These are phyloP conservation scores for Neofusicoccum sp. DNA, from an alignment of 2,329 filamentous ascomycete genomes.

Conservation along the genomic window DNA sequence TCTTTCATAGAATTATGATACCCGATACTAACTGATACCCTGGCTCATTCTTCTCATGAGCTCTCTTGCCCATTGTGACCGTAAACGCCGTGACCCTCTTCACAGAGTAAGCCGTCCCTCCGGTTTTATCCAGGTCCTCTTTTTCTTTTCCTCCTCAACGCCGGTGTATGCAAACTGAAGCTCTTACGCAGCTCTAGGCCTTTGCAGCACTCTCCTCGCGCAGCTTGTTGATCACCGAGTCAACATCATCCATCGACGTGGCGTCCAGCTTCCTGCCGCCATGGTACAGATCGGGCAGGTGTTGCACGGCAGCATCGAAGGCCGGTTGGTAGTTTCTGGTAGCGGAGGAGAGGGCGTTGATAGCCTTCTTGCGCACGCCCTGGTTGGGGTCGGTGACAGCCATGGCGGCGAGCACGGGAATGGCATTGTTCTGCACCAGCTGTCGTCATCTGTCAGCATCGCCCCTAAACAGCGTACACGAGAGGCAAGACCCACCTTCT, in stretches of 20 bases:
- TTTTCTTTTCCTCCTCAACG: constrained; percentile 14
- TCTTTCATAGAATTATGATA: constrained; percentile 17
- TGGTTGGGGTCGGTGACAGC: constrained; percentile 61
- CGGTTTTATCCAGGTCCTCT: background rate
- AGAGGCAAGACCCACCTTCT: constrained; percentile 53
- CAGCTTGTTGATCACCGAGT: constrained; percentile 70
- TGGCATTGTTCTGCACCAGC: constrained; percentile 63
- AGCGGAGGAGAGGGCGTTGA: constrained; percentile 84
- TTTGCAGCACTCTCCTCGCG: constrained; percentile 45
- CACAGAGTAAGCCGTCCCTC: background rate
- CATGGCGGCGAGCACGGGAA: constrained; percentile 70
- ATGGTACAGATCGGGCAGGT: constrained; percentile 64
- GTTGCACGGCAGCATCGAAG: constrained; percentile 66
- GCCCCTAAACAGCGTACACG: constrained; percentile 15
- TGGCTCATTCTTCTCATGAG: background rate
- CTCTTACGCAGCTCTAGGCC: background rate
- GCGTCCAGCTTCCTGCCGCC: constrained; percentile 65
- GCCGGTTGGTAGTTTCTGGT: constrained; percentile 87
- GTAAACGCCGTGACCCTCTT: constrained; percentile 6
- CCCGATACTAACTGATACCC: constrained; percentile 9
- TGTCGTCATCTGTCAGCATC: constrained; percentile 29
- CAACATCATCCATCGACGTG: constrained; percentile 82
- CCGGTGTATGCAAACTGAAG: constrained; percentile 13
- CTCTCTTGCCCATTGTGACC: background rate
- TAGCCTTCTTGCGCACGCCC: constrained; percentile 78